Percentiles rank a stretch among this genome's conserved stretches.
Conservation (phyloP, 2,329 filamentous ascomycete genomes). For the Fusarium agapanthi region DNA sequence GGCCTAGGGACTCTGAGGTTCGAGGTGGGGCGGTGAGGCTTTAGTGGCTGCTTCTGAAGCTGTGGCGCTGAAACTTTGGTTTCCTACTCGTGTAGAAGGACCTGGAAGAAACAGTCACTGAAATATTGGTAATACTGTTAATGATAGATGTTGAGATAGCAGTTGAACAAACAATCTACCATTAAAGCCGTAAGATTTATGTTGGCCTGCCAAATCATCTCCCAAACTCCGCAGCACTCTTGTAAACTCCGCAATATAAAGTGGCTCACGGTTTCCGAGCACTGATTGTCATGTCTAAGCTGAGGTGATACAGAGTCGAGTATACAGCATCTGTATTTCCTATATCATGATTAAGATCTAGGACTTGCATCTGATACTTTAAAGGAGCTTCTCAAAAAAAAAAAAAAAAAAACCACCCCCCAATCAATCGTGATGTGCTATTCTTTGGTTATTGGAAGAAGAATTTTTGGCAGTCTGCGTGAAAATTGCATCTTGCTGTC, state of each 20-base stretch:
- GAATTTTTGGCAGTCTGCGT: neutral
- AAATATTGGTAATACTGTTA: neutral
- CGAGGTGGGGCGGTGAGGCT: conserved; percentile 40
- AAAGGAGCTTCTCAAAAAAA: neutral
- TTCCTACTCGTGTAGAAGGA: conserved; percentile 10
- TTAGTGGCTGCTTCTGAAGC: conserved; percentile 28
- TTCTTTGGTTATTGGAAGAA: neutral
- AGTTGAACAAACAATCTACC: neutral
- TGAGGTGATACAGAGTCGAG: neutral
- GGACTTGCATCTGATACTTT: neutral
- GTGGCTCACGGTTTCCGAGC: neutral
- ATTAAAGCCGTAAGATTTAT: neutral
- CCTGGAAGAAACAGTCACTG: conserved; percentile 17
- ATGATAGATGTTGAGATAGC: neutral
- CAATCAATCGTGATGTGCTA: neutral
- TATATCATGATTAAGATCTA: neutral
- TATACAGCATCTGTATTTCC: neutral
- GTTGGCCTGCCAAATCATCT: neutral
- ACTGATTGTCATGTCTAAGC: neutral
- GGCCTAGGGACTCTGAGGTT: neutral
- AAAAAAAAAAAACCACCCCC: too few species aligned
- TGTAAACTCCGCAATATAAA: conserved; percentile 26
- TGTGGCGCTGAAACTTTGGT: conserved; percentile 32
- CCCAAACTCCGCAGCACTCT: conserved; percentile 23
- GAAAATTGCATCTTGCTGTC: neutral